These are phyloP conservation scores for Gossypium mustelinum DNA, from an alignment of 345 rosid genomes.

Conservation along the genomic window DNA sequence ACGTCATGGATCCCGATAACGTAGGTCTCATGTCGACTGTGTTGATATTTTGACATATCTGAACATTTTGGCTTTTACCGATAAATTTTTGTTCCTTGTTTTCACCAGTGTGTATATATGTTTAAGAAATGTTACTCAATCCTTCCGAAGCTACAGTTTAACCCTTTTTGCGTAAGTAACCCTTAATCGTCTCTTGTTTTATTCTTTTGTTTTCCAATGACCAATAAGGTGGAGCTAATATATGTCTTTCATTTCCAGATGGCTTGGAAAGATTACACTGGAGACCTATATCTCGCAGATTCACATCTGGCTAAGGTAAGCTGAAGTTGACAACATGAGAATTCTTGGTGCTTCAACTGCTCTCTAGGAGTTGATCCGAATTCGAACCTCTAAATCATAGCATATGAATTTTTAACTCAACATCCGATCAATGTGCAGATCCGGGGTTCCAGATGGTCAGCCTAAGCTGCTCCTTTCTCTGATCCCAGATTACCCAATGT, in stretches of 20 bases:
- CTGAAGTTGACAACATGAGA: slow-evolving; percentile 3
- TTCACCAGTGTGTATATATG: slow-evolving; percentile 80
- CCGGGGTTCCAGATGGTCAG: slow-evolving; percentile 80
- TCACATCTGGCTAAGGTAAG: slow-evolving; percentile 97
- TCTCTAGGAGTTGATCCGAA: neutral
- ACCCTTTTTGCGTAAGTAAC: slow-evolving; percentile 88
- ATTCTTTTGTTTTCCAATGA: slow-evolving; percentile 4
- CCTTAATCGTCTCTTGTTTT: slow-evolving; percentile 7
- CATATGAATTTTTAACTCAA: neutral
- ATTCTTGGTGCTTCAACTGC: neutral
- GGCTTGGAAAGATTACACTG: slow-evolving; percentile 90
- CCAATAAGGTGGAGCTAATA: neutral
- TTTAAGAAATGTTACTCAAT: slow-evolving; percentile 80
- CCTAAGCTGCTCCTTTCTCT: slow-evolving; percentile 90
- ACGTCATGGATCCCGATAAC: slow-evolving; percentile 99
- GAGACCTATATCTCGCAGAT: slow-evolving; percentile 90
- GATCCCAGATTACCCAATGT: slow-evolving; percentile 79
- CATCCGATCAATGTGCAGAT: slow-evolving; percentile 50
- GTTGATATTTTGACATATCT: slow-evolving; percentile 2
- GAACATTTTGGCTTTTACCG: neutral
- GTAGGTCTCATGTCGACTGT: slow-evolving; percentile 40
- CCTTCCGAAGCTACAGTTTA: slow-evolving; percentile 78
- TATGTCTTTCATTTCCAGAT: slow-evolving; percentile 35
- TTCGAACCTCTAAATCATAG: neutral
- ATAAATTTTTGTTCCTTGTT: slow-evolving; percentile 14